Base-by-base conservation (phyloP, 805 yeast genomes). In the Pichia rugopelliculosa region DNA sequence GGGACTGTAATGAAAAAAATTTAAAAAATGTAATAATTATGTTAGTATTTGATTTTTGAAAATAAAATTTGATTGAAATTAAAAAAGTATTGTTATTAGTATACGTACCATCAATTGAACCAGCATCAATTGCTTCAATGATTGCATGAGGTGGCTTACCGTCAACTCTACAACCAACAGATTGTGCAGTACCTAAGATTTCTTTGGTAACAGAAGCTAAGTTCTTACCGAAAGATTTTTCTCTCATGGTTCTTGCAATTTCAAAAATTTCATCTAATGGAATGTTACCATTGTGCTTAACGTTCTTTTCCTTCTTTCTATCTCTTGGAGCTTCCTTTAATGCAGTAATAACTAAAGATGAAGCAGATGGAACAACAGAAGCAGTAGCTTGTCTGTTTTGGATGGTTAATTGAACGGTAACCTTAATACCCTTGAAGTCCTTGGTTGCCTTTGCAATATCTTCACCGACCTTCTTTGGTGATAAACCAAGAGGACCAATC, bases 381-480 rank as follows among this genome's bases (percentile, higher is more conserved):
- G 95, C 96, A 64, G 84, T 78, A 68, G 99, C 99, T 80, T 93
- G 99, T 85, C 99, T 90, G 95, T 93, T 93, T 82, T 93, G 99
- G 71, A 93, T 90, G 75, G 84, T 93, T 75, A 93, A 83, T 80
- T 89, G 96, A 59, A 93, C 98, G 62, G 99, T 93, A 70, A 93
- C 98, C 77, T 91, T 87, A 70, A 93, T 91, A 82, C 99, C 99
- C 80, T 93, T 93, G 95, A 82, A 91, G 72, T 84, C 82, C 79
- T 87, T 85, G 79, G 99, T 91, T 74, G 99, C 99, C 85, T 93
- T 93, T 74, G 99, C 99, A 69, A 93, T 93, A 74, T 93, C 99
- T 79, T 93, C 99, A 90, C 99, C 99, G 71, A 93, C 96, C 85
- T 93, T 91, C 95, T 91, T 93, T 80, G 99, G 97, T 57, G 97